These are phyloP conservation scores for Peterozyma toletana DNA, from an alignment of 805 yeast genomes.

Conservation along the genomic window DNA sequence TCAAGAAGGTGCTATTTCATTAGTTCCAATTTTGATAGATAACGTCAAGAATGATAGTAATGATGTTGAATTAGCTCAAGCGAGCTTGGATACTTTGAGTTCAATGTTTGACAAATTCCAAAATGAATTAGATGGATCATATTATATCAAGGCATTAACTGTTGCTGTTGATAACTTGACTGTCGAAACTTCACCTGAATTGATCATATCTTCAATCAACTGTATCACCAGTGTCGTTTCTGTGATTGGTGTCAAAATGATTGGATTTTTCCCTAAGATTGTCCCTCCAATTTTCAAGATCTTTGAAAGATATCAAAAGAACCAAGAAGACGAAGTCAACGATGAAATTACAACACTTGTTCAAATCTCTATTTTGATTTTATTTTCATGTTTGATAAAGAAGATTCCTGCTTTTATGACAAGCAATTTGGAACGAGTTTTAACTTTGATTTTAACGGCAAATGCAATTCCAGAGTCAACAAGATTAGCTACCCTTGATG, in stretches of 20 bases:
- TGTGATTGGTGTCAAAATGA: conserved; percentile 75
- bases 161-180: conserved; percentile 31
- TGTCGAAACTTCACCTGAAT: conserved; percentile 41
- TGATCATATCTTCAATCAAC: conserved; percentile 66
- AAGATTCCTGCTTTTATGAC: conserved; percentile 81
- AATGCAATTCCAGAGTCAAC: conserved; percentile 50
- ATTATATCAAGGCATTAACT: conserved; percentile 41
- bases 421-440: conserved; percentile 57
- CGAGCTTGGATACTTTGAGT: conserved; percentile 63
- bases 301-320: conserved; percentile 35
- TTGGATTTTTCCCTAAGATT: conserved; percentile 80
- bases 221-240: conserved; percentile 65
- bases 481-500: conserved; percentile 54
- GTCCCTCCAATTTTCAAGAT: conserved; percentile 66
- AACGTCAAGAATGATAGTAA: conserved; percentile 25
- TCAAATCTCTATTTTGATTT: conserved; percentile 64
- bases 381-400: conserved; percentile 69
- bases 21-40: conserved; percentile 42
- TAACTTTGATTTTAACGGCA: conserved; percentile 51
- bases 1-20: conserved; percentile 39
- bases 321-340: conserved; percentile 9
- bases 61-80: conserved; percentile 52
- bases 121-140: conserved; percentile 34
- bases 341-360: conserved; percentile 30
- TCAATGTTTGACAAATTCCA: conserved; percentile 60